Evolutionary conservation across 106 monocot species (phyloP).

Genomic region (Vanilla planifolia): DNA sequence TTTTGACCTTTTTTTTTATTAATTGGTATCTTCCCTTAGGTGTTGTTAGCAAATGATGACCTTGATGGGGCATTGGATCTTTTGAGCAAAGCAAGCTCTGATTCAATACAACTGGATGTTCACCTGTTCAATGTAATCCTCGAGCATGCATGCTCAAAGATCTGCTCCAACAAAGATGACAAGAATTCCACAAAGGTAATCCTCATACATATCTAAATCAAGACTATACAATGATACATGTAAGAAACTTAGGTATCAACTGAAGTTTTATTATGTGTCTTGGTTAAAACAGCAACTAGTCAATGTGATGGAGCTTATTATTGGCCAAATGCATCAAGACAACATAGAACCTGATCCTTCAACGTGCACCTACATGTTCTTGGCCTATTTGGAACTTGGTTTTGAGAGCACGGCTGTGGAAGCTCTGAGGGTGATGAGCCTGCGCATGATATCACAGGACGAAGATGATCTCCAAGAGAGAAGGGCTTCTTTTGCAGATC

Average conservation of each 20-base stretch:
- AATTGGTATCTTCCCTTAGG: conserved; percentile 16
- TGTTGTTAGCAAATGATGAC: conserved; percentile 52
- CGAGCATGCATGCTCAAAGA: conserved; percentile 53
- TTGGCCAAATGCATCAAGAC: conserved; percentile 53
- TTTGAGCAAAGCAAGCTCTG: conserved; percentile 28
- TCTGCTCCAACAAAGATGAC: conserved; percentile 8
- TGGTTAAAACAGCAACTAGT: conserved; percentile 45
- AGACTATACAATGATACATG: not conserved
- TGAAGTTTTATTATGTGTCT: not conserved
- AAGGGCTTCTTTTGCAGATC: conserved; percentile 48
- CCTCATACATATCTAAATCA: not conserved
- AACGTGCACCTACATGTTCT: conserved; percentile 57
- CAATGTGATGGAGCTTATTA: conserved; percentile 47
- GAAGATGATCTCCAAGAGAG: conserved; percentile 28
- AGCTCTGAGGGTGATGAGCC: conserved; percentile 74
- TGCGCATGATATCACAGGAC: conserved; percentile 83
- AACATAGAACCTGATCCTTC: conserved; percentile 75
- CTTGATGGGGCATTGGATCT: conserved; percentile 45
- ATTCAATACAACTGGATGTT: conserved; percentile 54
- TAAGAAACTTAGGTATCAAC: too few species aligned
- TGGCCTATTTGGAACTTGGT: conserved; percentile 39
- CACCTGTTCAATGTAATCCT: conserved; percentile 71
- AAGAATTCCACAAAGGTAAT: not conserved
- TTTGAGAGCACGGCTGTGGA: conserved; percentile 68
- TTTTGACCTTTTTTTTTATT: too few species aligned